Base-by-base conservation (phyloP, 2,329 filamentous ascomycete genomes). In the Catunica adiposa region DNA sequence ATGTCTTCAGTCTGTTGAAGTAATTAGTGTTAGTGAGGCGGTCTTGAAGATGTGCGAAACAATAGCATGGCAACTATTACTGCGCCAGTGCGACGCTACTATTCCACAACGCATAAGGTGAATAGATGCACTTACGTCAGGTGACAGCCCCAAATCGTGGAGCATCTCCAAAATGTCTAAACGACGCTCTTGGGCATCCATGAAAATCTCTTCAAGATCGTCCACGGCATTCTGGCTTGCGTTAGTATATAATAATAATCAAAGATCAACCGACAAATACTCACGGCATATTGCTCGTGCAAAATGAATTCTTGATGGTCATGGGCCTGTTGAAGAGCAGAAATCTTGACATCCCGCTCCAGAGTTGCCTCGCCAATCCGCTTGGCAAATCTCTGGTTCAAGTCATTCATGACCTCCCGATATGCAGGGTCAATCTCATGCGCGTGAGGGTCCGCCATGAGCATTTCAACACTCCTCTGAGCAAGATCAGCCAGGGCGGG, bases 401-500 rank as follows among this genome's bases (percentile, higher is more conserved):
- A 71, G 59, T 78, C 70, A 2, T 68, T 64, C 61, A 74, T 70
- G 55, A 83, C 67, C 17, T 69, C 65, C 8, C 68, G 61, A 65
- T 78, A 79, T 63, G 82, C 77, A 5, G 71, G 68, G 11, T 72
- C 73, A 60, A 75, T 66, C 63, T 76, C 73, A 66, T 80, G 71
- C 48, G 69, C 71, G 7, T 75, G 67, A 6, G 75, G 71, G 53
- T 79, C 72, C 51, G 74, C 69, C 59, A 79, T 70, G 58, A 85
- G 67, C 58, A 75, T 72, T 51, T 79, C 76, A 57, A 83, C 67
- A 53, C 71, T 75, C 34, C 79, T 73, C 54, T 79, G 76, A 17
- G 80, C 80, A 20, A 87, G 71, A 63, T 85, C 81, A 58, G 80
- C 78, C 14, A 85, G 70, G 8, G 80, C 74, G 15, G 78, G 77